Evolutionary conservation across 768 basidiomycete genomes (phyloP), one percentile per base, ranked within the genome.

Genomic region (Asterophora lycoperdoides): DNA sequence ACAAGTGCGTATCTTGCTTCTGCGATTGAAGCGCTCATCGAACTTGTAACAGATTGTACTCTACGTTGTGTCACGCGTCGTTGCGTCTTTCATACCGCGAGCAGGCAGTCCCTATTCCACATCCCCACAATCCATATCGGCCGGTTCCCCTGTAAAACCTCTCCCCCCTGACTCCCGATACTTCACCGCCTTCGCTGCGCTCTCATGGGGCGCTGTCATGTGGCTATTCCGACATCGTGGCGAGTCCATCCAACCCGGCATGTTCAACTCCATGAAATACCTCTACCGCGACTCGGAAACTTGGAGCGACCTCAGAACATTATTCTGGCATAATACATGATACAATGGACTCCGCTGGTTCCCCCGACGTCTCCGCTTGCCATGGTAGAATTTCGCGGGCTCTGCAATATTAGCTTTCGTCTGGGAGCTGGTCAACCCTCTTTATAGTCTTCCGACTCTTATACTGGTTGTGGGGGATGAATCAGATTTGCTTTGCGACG

Each of bases 191-290:
- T 93, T 94, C 53, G 89, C 93, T 3, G 90, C 93, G 0, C 56
- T 97, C 11, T 79, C 85, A 28, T 98, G 96, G 96, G 96, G 92
- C 37, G 78, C 86, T 7, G 94, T 97, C 39, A 97, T 99, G 95
- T 99, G 87, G 80, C 70, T 96, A 52, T 98, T 94, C 78, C 77
- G 84, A 60, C 76, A 96, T 65, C 76, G 81, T 17, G 83, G 89
- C 41, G 86, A 97, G 69, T 84, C 84, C n/a, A 82, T 99, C 52
- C 93, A 98, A 60, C 90, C 92, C 14, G 96, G 94, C 49, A 91
- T 97, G 92, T 93, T 92, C 73, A 90, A 81, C 70, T 89, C 88
- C 14, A 97, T 96, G 94, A 80, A 78, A 49, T 99, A 98, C 67
- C 76, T 99, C 33, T 99, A 98, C 70, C 82, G 84, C 33, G 93